Conservation (phyloP, 164 flowering plant genomes). For the Stephania cephalantha region DNA sequence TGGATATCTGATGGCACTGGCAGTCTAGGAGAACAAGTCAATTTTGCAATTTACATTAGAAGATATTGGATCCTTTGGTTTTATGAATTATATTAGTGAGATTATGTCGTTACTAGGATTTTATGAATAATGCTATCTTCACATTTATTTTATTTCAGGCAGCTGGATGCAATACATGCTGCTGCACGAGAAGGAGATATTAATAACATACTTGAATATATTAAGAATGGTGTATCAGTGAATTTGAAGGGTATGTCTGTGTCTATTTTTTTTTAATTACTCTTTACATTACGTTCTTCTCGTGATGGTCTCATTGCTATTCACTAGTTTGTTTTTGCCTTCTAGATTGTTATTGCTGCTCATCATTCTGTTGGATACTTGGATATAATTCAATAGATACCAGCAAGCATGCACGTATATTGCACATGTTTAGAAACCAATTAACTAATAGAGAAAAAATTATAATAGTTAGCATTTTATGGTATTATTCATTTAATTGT, state of each 20-base stretch:
- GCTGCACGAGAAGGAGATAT: slow-evolving; percentile 93
- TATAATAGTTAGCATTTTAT: too few species aligned
- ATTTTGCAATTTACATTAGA: too few species aligned
- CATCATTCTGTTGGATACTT: background rate
- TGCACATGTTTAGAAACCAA: too few species aligned
- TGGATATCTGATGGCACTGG: too few species aligned
- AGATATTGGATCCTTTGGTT: slow-evolving; percentile 2
- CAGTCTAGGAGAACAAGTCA: too few species aligned
- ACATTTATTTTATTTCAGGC: slow-evolving; percentile 31
- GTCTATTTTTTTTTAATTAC: slow-evolving; percentile 10
- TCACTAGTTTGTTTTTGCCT: background rate
- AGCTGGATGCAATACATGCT: slow-evolving; percentile 81
- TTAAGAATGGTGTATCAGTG: slow-evolving; percentile 66
- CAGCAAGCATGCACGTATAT: too few species aligned
- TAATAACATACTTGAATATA: slow-evolving; percentile 53
- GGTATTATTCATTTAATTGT: too few species aligned
- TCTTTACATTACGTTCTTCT: background rate
- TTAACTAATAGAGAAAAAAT: too few species aligned
- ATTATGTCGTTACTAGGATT: background rate
- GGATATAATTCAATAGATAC: background rate
- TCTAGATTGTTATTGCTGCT: background rate
- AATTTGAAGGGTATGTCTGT: slow-evolving; percentile 56
- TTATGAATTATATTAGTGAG: background rate
- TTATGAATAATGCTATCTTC: background rate
- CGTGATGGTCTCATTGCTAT: background rate